Percentiles rank a stretch among this genome's conserved stretches.
Evolutionary conservation across 2,329 filamentous ascomycete species (phyloP).

Genomic region (Alternaria arborescens): DNA sequence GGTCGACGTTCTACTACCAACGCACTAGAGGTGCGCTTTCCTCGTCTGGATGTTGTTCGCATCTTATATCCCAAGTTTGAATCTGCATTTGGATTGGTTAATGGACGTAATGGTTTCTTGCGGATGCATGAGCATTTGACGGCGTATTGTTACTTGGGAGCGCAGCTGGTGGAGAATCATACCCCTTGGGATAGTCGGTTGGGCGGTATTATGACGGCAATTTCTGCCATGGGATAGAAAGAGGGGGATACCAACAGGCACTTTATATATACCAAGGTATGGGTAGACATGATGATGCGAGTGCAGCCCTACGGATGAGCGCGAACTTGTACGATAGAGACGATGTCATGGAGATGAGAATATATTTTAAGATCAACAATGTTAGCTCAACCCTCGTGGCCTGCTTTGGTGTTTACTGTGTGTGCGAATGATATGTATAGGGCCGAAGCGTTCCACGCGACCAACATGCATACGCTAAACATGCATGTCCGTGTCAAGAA

Average conservation of each 20-base stretch:
- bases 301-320: constrained; percentile 4
- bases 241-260: not conserved
- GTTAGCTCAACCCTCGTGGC: not conserved
- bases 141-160: constrained; percentile 11
- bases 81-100: constrained; percentile 14
- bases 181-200: constrained; percentile 1
- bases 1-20: constrained; percentile 3
- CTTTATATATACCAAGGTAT: not conserved
- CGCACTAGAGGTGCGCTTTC: constrained; percentile 1
- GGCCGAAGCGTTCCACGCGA: constrained; percentile 8
- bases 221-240: not conserved
- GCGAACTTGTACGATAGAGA: constrained; percentile 20
- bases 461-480: constrained; percentile 3
- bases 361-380: constrained; percentile 3
- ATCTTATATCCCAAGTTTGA: constrained; percentile 4
- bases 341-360: constrained; percentile 3
- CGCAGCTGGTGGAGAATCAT: not conserved
- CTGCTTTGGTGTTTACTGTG: not conserved
- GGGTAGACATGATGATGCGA: not conserved
- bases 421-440: not conserved
- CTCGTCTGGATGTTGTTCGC: constrained; percentile 1
- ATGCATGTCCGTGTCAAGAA: constrained; percentile 3
- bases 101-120: constrained; percentile 18
- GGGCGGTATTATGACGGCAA: constrained; percentile 5
- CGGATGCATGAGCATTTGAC: constrained; percentile 23